Evolutionary conservation across 2,329 filamentous ascomycete species (phyloP).

Genomic region (Sclerotinia subarctica): DNA sequence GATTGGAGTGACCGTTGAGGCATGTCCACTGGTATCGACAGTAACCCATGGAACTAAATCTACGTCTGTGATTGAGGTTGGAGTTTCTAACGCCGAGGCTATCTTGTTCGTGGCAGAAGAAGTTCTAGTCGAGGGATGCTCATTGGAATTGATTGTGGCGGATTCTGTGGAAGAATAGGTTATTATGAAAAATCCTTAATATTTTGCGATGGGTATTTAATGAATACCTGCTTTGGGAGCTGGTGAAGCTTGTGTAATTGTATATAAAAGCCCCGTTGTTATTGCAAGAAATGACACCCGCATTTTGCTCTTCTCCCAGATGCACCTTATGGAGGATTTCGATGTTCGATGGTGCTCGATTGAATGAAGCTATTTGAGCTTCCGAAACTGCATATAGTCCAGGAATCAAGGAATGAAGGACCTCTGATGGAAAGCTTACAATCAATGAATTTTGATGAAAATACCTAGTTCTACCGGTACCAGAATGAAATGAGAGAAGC

Average conservation of each 20-base stretch:
- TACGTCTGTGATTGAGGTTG: constrained; percentile 12
- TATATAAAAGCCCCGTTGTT: constrained; percentile 2
- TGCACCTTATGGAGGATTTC: neutral
- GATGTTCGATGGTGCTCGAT: neutral
- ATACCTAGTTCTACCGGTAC: neutral
- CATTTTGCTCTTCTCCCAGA: neutral
- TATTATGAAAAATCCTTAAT: neutral
- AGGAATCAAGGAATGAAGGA: neutral
- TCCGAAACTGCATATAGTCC: neutral
- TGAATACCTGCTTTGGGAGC: neutral
- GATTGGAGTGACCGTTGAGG: constrained; percentile 33
- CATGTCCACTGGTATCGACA: constrained; percentile 31
- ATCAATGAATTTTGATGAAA: neutral
- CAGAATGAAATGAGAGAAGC: neutral
- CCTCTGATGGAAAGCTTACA: neutral
- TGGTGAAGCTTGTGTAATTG: neutral
- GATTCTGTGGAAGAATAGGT: constrained; percentile 6
- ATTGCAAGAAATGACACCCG: neutral
- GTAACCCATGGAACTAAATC: constrained; percentile 33
- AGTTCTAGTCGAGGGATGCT: neutral
- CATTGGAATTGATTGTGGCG: neutral
- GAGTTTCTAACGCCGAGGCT: neutral
- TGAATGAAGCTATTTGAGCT: neutral
- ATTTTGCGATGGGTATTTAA: too few relatives aligned
- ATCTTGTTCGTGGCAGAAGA: neutral